These are phyloP conservation scores for Boletellus ananas DNA, from an alignment of 768 basidiomycete species.

Conservation along the genomic window DNA sequence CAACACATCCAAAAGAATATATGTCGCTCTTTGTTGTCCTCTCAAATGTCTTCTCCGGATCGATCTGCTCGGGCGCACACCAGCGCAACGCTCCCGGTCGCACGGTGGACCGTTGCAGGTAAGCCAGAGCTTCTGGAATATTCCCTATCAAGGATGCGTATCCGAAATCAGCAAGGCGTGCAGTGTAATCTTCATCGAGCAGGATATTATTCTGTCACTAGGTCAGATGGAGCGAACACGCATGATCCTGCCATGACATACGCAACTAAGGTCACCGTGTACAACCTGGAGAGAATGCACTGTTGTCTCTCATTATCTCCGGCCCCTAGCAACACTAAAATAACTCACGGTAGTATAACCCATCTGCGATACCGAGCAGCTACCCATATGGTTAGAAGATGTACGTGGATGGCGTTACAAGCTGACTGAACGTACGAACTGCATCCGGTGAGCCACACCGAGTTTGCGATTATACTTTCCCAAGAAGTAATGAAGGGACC, in stretches of 20 bases:
- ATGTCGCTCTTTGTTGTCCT: slow-evolving; percentile 12
- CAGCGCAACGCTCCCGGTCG: slow-evolving; percentile 38
- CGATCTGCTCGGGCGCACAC: slow-evolving; percentile 36
- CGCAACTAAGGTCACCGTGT: slow-evolving; percentile 18
- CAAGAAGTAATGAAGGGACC: slow-evolving; percentile 21
- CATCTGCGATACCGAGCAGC: slow-evolving; percentile 13
- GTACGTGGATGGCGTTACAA: neutral
- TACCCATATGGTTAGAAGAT: slow-evolving; percentile 16
- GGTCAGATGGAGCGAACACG: neutral
- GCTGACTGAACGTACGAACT: slow-evolving; percentile 11
- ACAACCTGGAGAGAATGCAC: slow-evolving; percentile 15
- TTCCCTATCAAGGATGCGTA: slow-evolving; percentile 25
- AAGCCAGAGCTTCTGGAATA: neutral
- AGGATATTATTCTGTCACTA: slow-evolving; percentile 16
- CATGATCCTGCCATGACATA: neutral
- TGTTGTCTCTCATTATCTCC: neutral
- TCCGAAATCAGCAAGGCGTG: slow-evolving; percentile 44
- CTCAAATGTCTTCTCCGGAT: slow-evolving; percentile 1
- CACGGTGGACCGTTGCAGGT: slow-evolving; percentile 23
- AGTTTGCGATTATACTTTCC: neutral
- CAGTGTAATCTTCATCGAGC: slow-evolving; percentile 24
- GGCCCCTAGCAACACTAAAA: neutral
- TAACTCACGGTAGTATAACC: slow-evolving; percentile 13
- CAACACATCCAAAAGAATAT: slow-evolving; percentile 31
- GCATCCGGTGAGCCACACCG: slow-evolving; percentile 1